Percentiles rank a stretch among this genome's conserved stretches.
These are phyloP conservation scores for Eruca vesicaria DNA, from an alignment of 441 rosid genomes.

Conservation along the genomic window DNA sequence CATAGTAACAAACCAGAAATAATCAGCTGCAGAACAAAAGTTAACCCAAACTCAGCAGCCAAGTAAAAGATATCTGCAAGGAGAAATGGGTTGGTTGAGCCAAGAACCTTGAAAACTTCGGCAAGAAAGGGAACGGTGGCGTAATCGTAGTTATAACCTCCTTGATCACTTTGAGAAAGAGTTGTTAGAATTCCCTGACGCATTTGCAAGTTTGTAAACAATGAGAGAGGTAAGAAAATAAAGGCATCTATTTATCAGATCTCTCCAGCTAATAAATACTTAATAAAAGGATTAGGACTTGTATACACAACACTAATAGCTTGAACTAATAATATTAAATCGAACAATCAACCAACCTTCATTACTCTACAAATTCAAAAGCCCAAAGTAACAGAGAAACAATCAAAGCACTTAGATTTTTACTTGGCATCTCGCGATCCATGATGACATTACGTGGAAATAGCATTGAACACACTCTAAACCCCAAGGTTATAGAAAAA, in stretches of 20 bases:
- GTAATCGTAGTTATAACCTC: slow-evolving; percentile 66
- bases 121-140: slow-evolving; percentile 80
- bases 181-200: slow-evolving; percentile 68
- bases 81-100: not conserved
- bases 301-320: not conserved
- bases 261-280: not conserved
- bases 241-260: not conserved
- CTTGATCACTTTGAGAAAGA: slow-evolving; percentile 61
- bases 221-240: not conserved
- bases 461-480: not conserved
- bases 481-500: not conserved
- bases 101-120: slow-evolving; percentile 59
- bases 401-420: not conserved
- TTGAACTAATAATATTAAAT: not conserved
- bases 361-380: not conserved
- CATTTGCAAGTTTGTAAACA: not conserved
- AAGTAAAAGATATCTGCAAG: not conserved
- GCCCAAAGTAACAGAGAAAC: not conserved
- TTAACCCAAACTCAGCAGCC: not conserved
- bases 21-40: slow-evolving; percentile 42
- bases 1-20: slow-evolving; percentile 64
- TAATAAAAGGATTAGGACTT: not conserved
- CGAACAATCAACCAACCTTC: not conserved
- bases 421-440: not conserved
- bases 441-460: slow-evolving; percentile 5